Base-by-base conservation (phyloP, 2,329 filamentous ascomycete species). In the Aspergillus eucalypticola region DNA sequence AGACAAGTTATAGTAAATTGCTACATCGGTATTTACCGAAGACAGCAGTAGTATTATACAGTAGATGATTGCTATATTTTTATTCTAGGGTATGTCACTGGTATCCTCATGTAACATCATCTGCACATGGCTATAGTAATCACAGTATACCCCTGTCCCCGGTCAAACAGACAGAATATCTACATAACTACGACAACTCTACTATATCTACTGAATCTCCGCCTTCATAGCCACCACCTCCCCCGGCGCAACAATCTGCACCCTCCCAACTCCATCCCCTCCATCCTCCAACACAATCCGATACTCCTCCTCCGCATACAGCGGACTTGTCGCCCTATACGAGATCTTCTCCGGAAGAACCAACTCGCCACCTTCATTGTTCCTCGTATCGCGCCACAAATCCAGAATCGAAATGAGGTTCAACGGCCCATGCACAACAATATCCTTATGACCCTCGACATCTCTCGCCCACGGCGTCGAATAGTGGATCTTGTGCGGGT, bases 221-320 rank as follows among this genome's bases (percentile, higher is more conserved):
- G 75, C 76, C 60, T 75, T 78, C 76, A 78, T 78, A 1, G 70
- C 71, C 15, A 76, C 64, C 15, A 64, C 65, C 17, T 68, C 73
- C 7, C 67, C 66, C 2, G 71, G 69, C 15, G 69, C 69, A 44
- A 75, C 58, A 50, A 78, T 77, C 60, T 73, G 69, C 23, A 78
- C 75, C 42, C 64, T 69, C 2, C 72, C 66, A 11, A 63, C 52
- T 46, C 70, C 69, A 10, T 67, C 69, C 6, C 62, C 70, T 19
- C 71, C 75, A 57, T 76, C 69, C 52, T 76, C 60, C 25, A 83
- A 67, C 17, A 79, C 66, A 63, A 82, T 73, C 49, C 74, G 70
- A 69, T 83, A 83, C 58, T 73, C 70, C 61, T 83, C 81, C 11
- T 78, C 77, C 1, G 76, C 81, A 74, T 83, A 84, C 19, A 83